Evolutionary conservation across 176 grass and related monocot species (phyloP), one percentile per base, ranked within the genome.

Genomic region (Triticum timopheevii): DNA sequence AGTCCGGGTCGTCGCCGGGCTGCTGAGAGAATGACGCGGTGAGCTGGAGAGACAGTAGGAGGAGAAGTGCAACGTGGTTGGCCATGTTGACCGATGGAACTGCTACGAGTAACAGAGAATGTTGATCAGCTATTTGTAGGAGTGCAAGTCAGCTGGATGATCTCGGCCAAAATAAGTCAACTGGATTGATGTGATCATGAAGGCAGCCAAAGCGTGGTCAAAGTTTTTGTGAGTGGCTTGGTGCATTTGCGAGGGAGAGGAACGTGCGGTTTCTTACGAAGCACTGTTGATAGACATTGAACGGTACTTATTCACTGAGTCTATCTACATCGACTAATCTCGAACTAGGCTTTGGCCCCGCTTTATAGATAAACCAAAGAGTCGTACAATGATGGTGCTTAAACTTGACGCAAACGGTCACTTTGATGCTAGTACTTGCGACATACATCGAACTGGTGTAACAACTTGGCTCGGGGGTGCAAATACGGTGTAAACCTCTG

Each of bases 161-260:
- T 63, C n/a, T 63, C 22, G n/a, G 0, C 61, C 1, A 5, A 63
- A 63, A 63, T 24, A 5, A 24, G 61, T 63, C 61, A 63, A 63
- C 61, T 63, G n/a, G n/a, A 63, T 25, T 63, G 61, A 63, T 76
- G 80, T 71, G 30, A 71, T 71, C 2, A 24, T 38, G 22, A 82
- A 69, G 80, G 15, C 62, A 47, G n/a, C 61, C 61, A 24, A 59
- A 71, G 30, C 38, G 16, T 82, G 27, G 65, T 82, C 80, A 69
- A 82, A 47, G 59, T 76, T 54, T 54, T 54, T 2, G 16, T 54
- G 50, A 54, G 50, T 54, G 50, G 16, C 50, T 54, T 7, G 16
- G 50, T 54, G 50, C 50, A 54, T 7, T 54, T 54, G 50, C 16
- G 19, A 54, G 50, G 50, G 50, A 54, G 50, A 19, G 50, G 50